Base-by-base conservation (phyloP, 129 eudicot species). In the Calendula officinalis region DNA sequence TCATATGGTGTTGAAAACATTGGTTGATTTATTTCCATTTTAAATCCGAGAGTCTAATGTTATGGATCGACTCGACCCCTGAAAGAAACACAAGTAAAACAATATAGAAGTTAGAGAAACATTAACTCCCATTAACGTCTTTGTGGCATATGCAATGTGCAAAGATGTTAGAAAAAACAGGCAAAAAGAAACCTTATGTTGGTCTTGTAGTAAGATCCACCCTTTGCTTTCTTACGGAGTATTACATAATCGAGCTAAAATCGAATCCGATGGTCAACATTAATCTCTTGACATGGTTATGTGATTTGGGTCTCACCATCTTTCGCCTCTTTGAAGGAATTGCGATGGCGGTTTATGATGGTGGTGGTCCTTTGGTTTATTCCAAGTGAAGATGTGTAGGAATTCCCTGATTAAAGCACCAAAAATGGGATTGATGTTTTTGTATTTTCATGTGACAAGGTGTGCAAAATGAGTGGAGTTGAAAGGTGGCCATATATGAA, bases 401-500 rank as follows among this genome's bases (percentile, higher is more conserved):
- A 57, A 45, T 54, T 73, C 71, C 35, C 62, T 6, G 48, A 49
- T 39, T 7, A 64, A 35, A 57, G 40, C 60, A 66, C 47, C 40
- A 47, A 30, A 65, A 9, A 39, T 48, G 64, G 63, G 17, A 74
- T 50, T 74, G 73, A 66, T 66, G 69, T 57, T 74, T 73, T 66
- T 74, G 78, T 66, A 74, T 66, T 57, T 59, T 39, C 62, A 57
- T 66, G 73, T 74, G 78, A 57, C 73, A 74, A 66, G 78, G 73
- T 57, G 22, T 48, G 58, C 66, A 45, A 69, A 57, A 74, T 54
- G 40, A 66, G 73, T 74, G 78, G 78, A 57, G 73, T 59, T 56
- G 67, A 50, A 66, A 53, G 30, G 49, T 67, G 48, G 78, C 62
- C 62, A 67, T 66, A 57, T 74, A 37, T 51, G 62, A 66, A 74